Conservation (phyloP, 768 basidiomycete species). For the Mycena alexandri region DNA sequence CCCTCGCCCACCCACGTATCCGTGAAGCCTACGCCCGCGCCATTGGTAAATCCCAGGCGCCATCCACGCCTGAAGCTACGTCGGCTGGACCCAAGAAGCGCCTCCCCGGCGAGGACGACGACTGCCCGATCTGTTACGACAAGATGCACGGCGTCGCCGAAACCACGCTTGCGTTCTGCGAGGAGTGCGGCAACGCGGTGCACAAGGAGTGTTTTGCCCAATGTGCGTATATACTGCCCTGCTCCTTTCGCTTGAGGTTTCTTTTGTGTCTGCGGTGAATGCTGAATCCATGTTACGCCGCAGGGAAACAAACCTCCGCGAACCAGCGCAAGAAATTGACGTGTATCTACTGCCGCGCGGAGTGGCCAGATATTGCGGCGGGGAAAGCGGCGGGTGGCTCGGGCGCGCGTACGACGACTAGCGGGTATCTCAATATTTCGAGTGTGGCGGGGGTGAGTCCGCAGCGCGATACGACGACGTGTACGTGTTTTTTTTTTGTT, state of each 20-base stretch:
- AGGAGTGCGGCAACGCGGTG: conserved; percentile 75
- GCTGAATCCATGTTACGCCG: too few species aligned
- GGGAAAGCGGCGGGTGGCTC: conserved; percentile 38
- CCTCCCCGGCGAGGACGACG: conserved; percentile 73
- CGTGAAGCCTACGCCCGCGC: conserved; percentile 71
- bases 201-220: conserved; percentile 82
- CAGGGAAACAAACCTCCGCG: conserved; percentile 51
- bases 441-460: conserved; percentile 69
- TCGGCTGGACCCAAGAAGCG: conserved; percentile 54
- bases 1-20: conserved; percentile 65
- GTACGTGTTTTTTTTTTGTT: conserved; percentile 48
- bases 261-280: too few species aligned
- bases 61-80: conserved; percentile 40
- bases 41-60: conserved; percentile 58
- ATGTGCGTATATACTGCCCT: conserved; percentile 58
- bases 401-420: conserved; percentile 38
- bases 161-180: conserved; percentile 68
- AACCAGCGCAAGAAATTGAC: conserved; percentile 62
- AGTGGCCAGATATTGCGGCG: conserved; percentile 56
- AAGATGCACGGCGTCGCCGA: conserved; percentile 66
- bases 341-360: conserved; percentile 83
- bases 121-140: conserved; percentile 87
- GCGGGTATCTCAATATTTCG: conserved; percentile 74
- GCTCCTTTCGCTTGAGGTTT: too few species aligned
- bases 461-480: conserved; percentile 77